Conservation (phyloP, 2,329 filamentous ascomycete genomes). For the Diaporthe citri region DNA sequence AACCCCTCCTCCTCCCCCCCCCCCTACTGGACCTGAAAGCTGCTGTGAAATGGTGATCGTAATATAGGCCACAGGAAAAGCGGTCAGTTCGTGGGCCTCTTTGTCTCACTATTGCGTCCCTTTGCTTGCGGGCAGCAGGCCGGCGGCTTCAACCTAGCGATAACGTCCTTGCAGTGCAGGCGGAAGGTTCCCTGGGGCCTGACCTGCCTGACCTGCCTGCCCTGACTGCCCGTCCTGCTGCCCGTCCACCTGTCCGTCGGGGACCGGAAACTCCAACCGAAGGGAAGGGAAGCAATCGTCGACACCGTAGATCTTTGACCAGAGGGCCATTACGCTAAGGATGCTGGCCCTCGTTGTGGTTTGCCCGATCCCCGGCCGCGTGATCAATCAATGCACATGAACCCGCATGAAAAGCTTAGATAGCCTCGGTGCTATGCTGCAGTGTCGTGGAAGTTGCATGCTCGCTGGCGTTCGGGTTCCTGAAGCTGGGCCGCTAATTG, state of each 20-base stretch:
- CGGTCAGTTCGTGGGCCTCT: slow-evolving; percentile 34
- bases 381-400: slow-evolving; percentile 33
- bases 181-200: not conserved
- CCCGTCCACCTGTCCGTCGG: too few relatives aligned
- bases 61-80: slow-evolving; percentile 33
- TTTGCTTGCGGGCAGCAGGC: slow-evolving; percentile 4
- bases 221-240: not conserved
- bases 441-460: slow-evolving; percentile 31
- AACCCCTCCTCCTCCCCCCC: not conserved
- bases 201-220: not conserved
- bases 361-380: slow-evolving; percentile 19
- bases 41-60: slow-evolving; percentile 36
- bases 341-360: not conserved
- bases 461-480: slow-evolving; percentile 33
- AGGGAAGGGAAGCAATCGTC: not conserved
- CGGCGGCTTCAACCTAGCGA: slow-evolving; percentile 14
- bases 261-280: slow-evolving; percentile 22
- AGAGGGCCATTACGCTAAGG: not conserved
- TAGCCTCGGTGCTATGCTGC: slow-evolving; percentile 29
- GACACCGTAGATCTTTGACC: not conserved
- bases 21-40: slow-evolving; percentile 13
- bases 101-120: slow-evolving; percentile 28
- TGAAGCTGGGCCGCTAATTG: slow-evolving; percentile 33
- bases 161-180: slow-evolving; percentile 27
- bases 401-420: slow-evolving; percentile 34